These are phyloP conservation scores for Rhizophagus sp. DNA, from an alignment of 192 early-diverging fungal species.

Conservation along the genomic window DNA sequence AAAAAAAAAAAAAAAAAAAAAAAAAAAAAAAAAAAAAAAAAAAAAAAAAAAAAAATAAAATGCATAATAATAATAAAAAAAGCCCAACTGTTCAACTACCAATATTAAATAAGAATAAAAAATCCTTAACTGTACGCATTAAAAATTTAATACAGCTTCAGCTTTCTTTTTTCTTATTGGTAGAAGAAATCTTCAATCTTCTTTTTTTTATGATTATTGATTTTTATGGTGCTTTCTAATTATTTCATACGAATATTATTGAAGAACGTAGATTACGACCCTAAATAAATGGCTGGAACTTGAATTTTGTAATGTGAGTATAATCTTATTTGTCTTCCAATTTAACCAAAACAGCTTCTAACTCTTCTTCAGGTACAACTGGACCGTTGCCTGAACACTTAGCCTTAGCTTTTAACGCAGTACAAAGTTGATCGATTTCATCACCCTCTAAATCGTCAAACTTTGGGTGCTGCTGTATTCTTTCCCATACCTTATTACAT, in stretches of 20 bases:
- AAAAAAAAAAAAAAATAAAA: not conserved
- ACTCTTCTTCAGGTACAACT: constrained; percentile 50
- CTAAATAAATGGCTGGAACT: not conserved
- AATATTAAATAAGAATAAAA: not conserved
- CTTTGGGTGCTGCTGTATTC: constrained; percentile 55
- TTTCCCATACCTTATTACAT: constrained; percentile 54
- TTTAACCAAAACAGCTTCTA: constrained; percentile 29
- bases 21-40: not conserved
- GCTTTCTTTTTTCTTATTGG: not conserved
- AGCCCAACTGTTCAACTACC: not conserved
- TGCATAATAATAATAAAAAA: not conserved
- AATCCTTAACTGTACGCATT: not conserved
- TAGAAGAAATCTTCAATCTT: not conserved
- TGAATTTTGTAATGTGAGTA: not conserved
- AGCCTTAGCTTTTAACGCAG: constrained; percentile 53
- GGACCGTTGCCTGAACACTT: constrained; percentile 60
- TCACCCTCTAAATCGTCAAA: constrained; percentile 59
- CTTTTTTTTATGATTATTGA: not conserved
- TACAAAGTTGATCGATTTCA: constrained; percentile 49
- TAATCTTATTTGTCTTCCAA: constrained; percentile 23
- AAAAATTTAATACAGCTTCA: not conserved
- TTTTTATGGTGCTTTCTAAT: not conserved
- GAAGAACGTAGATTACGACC: not conserved
- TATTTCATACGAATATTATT: not conserved
- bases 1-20: not conserved